Percentiles rank a stretch among this genome's conserved stretches.
Conservation (phyloP, 2,329 filamentous ascomycete genomes). For the Pezicula neosporulosa region DNA sequence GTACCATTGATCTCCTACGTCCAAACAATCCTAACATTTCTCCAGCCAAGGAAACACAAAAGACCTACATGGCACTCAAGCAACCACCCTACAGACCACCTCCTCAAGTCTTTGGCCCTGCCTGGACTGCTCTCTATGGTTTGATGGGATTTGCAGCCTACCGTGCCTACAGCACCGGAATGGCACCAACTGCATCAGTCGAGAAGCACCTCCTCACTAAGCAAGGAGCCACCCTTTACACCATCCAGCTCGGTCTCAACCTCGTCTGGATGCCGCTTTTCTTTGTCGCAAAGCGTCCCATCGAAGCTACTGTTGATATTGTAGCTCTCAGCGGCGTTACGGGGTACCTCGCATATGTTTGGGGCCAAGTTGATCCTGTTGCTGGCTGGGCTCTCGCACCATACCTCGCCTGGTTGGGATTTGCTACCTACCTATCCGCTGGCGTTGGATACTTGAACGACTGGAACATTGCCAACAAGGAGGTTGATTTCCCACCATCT, state of each 20-base stretch:
- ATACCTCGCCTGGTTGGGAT: slow-evolving; percentile 82
- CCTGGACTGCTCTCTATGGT: slow-evolving; percentile 65
- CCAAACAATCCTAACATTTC: slow-evolving; percentile 1
- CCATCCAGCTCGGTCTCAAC: slow-evolving; percentile 81
- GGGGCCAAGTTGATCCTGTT: slow-evolving; percentile 68
- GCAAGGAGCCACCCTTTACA: slow-evolving; percentile 76
- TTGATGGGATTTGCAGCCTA: slow-evolving; percentile 89
- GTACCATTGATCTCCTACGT: slow-evolving; percentile 21
- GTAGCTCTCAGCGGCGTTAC: slow-evolving; percentile 68
- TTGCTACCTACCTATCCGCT: slow-evolving; percentile 80
- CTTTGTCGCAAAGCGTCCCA: slow-evolving; percentile 72
- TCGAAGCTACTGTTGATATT: slow-evolving; percentile 73
- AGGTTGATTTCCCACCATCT: slow-evolving; percentile 18
- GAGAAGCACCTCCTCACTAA: slow-evolving; percentile 41
- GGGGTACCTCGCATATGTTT: slow-evolving; percentile 71
- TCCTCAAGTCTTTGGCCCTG: slow-evolving; percentile 58
- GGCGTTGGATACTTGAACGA: slow-evolving; percentile 65
- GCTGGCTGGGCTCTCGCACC: slow-evolving; percentile 74
- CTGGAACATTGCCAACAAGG: slow-evolving; percentile 52
- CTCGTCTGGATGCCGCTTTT: slow-evolving; percentile 91
- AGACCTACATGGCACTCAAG: slow-evolving; percentile 61
- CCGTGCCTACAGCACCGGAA: slow-evolving; percentile 65
- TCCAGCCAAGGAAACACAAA: slow-evolving; percentile 53
- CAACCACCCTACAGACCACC: slow-evolving; percentile 65
- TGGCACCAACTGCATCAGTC: slow-evolving; percentile 40